Evolutionary conservation across 2,329 filamentous ascomycete genomes (phyloP), one percentile per base, ranked within the genome.

Genomic region (Fusarium oxysporum): DNA sequence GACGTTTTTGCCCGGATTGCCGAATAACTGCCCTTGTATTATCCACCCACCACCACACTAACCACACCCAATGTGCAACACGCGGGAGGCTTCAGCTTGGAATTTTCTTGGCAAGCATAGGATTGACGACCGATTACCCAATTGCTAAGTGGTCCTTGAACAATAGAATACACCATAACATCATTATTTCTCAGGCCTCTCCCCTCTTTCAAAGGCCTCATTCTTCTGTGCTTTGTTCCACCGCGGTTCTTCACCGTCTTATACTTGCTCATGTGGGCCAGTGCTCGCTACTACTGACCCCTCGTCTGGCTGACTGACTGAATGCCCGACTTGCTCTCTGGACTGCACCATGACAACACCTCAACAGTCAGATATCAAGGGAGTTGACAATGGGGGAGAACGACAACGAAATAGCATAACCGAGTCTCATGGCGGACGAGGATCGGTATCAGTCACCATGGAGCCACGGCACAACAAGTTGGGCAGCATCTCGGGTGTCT

Each of bases 401-500:
- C 44, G n/a, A 33, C 61, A 56, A 58, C 55, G 44, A 59, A 50
- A 47, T 41, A 65, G 51, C 30, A 45, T 54, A 60, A 44, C 56
- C 44, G 64, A 59, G 33, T 44, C 62, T 40, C 71, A 64, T 32
- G 68, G 70, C 54, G 48, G 62, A 54, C 60, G 62, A 43, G 32
- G 72, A 23, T 71, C 74, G 44, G 25, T 72, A 23, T 71, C 74
- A 43, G 62, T 72, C 71, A 81, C 81, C 43, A 69, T 74, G 65
- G 83, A 85, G 33, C 76, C 74, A 37, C 80, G 71, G 65, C 85
- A 82, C 76, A 78, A 87, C 75, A 96, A 96, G 83, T 86, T 97
- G 64, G 93, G 93, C 41, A 91, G 90, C 13, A 90, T 94, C 73
- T 93, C 91, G 8, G 93, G 93, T 12, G 92, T 97, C 53, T 97